Evolutionary conservation across 2,329 filamentous ascomycete genomes (phyloP).

Genomic region (Colletotrichum eleusines): DNA sequence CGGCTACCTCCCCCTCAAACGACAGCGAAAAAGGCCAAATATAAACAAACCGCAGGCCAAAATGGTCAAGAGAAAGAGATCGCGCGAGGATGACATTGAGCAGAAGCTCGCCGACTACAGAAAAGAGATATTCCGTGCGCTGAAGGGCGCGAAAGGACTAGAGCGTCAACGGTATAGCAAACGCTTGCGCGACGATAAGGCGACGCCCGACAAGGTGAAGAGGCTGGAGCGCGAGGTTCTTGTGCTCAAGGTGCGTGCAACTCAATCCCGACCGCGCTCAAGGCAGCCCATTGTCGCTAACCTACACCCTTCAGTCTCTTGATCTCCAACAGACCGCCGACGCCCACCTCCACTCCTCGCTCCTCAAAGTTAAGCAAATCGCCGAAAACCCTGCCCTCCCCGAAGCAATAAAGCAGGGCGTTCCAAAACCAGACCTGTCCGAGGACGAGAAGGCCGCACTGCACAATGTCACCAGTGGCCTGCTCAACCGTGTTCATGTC

Average conservation of each 20-base stretch:
- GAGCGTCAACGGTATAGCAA: slow-evolving; percentile 82
- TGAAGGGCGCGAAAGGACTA: slow-evolving; percentile 80
- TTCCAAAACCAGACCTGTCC: slow-evolving; percentile 63
- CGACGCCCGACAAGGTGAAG: slow-evolving; percentile 62
- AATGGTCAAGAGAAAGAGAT: slow-evolving; percentile 72
- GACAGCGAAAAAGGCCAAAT: background rate
- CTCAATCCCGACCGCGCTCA: too few species aligned
- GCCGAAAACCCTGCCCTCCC: slow-evolving; percentile 65
- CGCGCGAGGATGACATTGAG: slow-evolving; percentile 58
- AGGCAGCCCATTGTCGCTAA: slow-evolving; percentile 15
- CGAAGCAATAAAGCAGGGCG: slow-evolving; percentile 58
- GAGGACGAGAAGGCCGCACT: slow-evolving; percentile 64
- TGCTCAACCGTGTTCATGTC: slow-evolving; percentile 66
- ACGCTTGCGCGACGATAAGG: slow-evolving; percentile 62
- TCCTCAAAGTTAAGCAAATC: slow-evolving; percentile 66
- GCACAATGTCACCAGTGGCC: slow-evolving; percentile 70
- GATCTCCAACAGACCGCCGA: slow-evolving; percentile 69
- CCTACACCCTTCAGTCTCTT: slow-evolving; percentile 59
- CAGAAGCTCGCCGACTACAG: slow-evolving; percentile 66
- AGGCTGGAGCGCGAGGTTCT: slow-evolving; percentile 72
- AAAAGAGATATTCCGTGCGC: slow-evolving; percentile 72
- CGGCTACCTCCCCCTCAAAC: background rate
- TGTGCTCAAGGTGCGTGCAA: slow-evolving; percentile 62
- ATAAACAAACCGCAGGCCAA: slow-evolving; percentile 13
- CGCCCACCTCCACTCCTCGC: slow-evolving; percentile 66